Evolutionary conservation across 345 rosid genomes (phyloP).

Genomic region (Orychophragmus violaceus): DNA sequence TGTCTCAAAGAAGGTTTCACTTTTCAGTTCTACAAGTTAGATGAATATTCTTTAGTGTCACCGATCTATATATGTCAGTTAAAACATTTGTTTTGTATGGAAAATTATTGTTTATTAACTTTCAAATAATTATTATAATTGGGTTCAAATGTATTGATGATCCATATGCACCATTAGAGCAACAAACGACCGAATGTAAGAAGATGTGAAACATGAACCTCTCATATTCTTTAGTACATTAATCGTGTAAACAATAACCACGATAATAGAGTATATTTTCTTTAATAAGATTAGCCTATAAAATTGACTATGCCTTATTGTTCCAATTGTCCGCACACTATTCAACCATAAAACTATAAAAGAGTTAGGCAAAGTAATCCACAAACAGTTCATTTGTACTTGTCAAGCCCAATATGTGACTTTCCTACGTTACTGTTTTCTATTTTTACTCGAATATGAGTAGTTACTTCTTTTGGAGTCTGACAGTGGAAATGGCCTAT

Average conservation of each 20-base stretch:
- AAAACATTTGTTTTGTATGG: neutral
- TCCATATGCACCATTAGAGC: neutral
- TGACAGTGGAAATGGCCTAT: constrained; percentile 13
- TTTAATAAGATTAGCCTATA: neutral
- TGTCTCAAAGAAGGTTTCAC: neutral
- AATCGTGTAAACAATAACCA: neutral
- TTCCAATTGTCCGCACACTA: neutral
- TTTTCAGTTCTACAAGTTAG: neutral
- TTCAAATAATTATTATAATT: neutral
- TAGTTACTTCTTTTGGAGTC: constrained; percentile 18
- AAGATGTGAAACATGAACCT: constrained; percentile 1
- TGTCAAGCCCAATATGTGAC: constrained; percentile 16
- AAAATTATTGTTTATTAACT: neutral
- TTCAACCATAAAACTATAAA: neutral
- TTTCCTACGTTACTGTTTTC: constrained; percentile 6
- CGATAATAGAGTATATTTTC: neutral
- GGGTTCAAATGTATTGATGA: neutral
- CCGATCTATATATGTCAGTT: neutral
- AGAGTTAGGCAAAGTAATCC: neutral
- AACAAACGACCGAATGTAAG: neutral
- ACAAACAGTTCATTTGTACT: constrained; percentile 1
- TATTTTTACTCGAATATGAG: constrained; percentile 19
- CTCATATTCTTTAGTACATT: neutral
- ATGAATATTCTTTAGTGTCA: neutral
- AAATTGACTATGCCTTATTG: neutral